phyloP scores from a whole-genome alignment of 2,329 filamentous ascomycete species.

The Neonectria neomacrospora region DNA sequence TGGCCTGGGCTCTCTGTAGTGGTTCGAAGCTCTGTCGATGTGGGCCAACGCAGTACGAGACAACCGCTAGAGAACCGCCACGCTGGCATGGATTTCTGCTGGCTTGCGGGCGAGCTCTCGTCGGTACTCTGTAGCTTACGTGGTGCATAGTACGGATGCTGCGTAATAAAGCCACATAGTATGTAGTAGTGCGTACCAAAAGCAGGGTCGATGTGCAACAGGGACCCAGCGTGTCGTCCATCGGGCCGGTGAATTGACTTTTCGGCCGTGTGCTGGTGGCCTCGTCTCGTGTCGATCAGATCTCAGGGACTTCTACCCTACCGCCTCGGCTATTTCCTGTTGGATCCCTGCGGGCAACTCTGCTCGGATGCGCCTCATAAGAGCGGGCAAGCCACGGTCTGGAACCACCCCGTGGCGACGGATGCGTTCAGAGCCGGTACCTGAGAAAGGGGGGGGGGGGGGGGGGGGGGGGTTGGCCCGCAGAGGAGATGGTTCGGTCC shows the following conservation, averaged over 20 bases:
- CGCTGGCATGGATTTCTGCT: conserved; percentile 19
- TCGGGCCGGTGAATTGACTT: conserved; percentile 40
- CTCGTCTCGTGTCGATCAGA: conserved; percentile 45
- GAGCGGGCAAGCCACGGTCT: conserved; percentile 20
- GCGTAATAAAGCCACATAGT: too few relatives aligned
- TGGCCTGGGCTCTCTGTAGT: conserved; percentile 37
- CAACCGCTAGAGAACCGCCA: conserved; percentile 34
- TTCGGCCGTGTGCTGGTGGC: conserved; percentile 33
- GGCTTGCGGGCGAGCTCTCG: not conserved
- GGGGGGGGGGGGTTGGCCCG: too few relatives aligned
- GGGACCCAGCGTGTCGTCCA: conserved; percentile 14
- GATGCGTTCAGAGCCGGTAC: conserved; percentile 23
- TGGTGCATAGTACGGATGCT: too few relatives aligned
- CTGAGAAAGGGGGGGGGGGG: not conserved
- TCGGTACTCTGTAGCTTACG: not conserved
- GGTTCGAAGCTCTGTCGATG: conserved; percentile 33
- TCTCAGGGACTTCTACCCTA: conserved; percentile 45
- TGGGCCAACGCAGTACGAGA: conserved; percentile 27
- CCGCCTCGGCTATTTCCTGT: conserved; percentile 40
- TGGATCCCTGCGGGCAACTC: conserved; percentile 36
- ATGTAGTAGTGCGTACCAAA: not conserved
- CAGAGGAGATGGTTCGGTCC: conserved; percentile 9
- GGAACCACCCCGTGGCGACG: conserved; percentile 38
- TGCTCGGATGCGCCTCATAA: conserved; percentile 29
- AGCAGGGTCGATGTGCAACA: conserved; percentile 5